These are phyloP conservation scores for Metschnikowia lunata DNA, from an alignment of 805 yeast species.

Conservation along the genomic window DNA sequence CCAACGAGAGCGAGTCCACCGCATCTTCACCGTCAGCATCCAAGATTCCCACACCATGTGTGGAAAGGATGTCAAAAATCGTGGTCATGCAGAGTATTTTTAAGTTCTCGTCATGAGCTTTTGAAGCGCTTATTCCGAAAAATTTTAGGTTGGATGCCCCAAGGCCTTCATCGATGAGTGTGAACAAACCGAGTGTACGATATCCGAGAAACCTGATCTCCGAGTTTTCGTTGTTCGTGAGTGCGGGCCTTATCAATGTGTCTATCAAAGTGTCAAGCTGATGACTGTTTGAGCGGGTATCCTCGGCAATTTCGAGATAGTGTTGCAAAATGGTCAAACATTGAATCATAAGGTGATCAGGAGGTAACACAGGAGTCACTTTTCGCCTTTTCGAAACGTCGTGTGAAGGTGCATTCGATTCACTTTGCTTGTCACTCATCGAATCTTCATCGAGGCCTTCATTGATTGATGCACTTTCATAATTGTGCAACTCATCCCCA, in stretches of 20 bases:
- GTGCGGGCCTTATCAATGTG: conserved; percentile 75
- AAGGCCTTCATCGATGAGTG: conserved; percentile 58
- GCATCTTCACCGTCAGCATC: conserved; percentile 47
- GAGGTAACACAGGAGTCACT: conserved; percentile 37
- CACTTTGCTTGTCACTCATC: conserved; percentile 18
- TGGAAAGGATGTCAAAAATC: conserved; percentile 72
- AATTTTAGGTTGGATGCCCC: conserved; percentile 63
- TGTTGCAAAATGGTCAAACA: conserved; percentile 67
- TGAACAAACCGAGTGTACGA: conserved; percentile 73
- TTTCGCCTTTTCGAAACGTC: conserved; percentile 30
- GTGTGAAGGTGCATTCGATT: conserved; percentile 27
- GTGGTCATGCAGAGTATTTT: conserved; percentile 62
- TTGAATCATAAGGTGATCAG: conserved; percentile 49
- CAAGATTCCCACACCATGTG: conserved; percentile 67
- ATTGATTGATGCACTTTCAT: conserved; percentile 17
- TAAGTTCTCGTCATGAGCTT: conserved; percentile 55
- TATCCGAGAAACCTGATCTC: conserved; percentile 60
- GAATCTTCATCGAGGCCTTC: conserved; percentile 24
- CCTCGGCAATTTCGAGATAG: conserved; percentile 62
- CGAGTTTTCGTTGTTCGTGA: conserved; percentile 44
- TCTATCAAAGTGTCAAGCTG: conserved; percentile 67
- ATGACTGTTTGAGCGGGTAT: conserved; percentile 59
- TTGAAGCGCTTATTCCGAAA: conserved; percentile 65
- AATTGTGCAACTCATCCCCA: conserved; percentile 15
- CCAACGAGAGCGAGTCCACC: conserved; percentile 62